These are phyloP conservation scores for Azolla pinnata DNA, from an alignment of 75 land plant genomes.

Conservation along the genomic window DNA sequence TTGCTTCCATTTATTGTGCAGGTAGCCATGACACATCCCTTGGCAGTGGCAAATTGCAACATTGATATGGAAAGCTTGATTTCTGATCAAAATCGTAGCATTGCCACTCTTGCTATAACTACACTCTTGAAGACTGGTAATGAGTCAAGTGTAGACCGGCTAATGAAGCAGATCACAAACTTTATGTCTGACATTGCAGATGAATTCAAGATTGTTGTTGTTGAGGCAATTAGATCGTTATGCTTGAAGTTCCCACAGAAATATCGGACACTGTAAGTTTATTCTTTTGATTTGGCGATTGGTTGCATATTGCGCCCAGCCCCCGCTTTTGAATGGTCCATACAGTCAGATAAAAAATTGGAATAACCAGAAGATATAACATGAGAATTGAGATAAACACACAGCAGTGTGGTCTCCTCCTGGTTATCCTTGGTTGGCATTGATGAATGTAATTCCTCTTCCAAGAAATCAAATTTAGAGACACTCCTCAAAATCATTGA, in stretches of 20 bases:
- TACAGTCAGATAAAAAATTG: no score
- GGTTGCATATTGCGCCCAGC: no score
- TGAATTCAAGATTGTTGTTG: constrained; percentile 98
- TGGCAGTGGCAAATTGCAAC: constrained; percentile 94
- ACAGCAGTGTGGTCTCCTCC: no score
- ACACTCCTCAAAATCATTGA: no score
- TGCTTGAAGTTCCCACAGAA: constrained; percentile 92
- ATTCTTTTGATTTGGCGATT: background rate
- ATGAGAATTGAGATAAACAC: no score
- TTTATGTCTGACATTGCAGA: constrained; percentile 99
- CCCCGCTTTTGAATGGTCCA: no score
- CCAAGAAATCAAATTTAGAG: no score
- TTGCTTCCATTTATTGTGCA: constrained; percentile 16
- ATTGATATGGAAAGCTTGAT: constrained; percentile 98
- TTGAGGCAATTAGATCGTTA: constrained; percentile 90
- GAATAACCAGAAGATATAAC: no score
- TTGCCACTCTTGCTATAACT: constrained; percentile 96
- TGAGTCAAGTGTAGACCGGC: constrained; percentile 92
- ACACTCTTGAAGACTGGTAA: constrained; percentile 96
- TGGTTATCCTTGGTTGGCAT: no score
- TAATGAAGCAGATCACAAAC: constrained; percentile 97
- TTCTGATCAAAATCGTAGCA: constrained; percentile 90
- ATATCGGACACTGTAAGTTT: constrained; percentile 78
- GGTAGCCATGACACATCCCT: constrained; percentile 97
- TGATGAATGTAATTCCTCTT: no score